Conservation (phyloP, 2,329 filamentous ascomycete species). For the Penicillium sp. region DNA sequence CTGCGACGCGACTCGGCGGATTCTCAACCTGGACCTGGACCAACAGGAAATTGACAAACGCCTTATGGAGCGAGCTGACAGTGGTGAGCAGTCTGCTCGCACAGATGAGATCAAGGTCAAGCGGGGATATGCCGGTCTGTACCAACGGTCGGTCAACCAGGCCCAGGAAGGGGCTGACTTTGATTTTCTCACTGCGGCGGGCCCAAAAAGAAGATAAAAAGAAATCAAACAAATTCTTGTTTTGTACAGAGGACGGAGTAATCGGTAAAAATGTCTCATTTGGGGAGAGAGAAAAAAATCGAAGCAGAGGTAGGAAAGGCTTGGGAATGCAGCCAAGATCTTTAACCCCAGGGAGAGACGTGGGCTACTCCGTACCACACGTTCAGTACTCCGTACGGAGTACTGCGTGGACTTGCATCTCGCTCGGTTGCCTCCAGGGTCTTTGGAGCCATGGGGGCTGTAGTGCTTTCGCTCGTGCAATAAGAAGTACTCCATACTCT, state of each 20-base stretch:
- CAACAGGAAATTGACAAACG: not conserved
- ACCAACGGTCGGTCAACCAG: not conserved
- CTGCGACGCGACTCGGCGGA: conserved; percentile 43
- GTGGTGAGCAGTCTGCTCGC: not conserved
- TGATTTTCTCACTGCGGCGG: not conserved
- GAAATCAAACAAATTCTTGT: not conserved
- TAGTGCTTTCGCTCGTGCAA: too few relatives aligned
- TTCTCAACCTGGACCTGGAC: conserved; percentile 17
- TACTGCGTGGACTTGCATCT: not conserved
- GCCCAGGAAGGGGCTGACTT: not conserved
- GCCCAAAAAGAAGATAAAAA: not conserved
- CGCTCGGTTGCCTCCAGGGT: not conserved
- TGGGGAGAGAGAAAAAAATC: too few relatives aligned
- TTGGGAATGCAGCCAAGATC: too few relatives aligned
- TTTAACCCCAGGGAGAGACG: too few relatives aligned
- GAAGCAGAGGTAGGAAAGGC: too few relatives aligned
- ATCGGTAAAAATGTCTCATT: too few relatives aligned
- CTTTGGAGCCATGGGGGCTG: not conserved
- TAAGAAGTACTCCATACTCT: too few relatives aligned
- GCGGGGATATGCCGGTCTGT: not conserved
- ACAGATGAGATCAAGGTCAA: not conserved
- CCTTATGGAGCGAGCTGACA: not conserved
- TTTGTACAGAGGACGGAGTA: too few relatives aligned
- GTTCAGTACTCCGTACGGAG: not conserved
- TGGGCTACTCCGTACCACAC: too few relatives aligned